Evolutionary conservation across 2,329 filamentous ascomycete species (phyloP), one percentile per base, ranked within the genome.

Genomic region (Fusarium subtropicale): DNA sequence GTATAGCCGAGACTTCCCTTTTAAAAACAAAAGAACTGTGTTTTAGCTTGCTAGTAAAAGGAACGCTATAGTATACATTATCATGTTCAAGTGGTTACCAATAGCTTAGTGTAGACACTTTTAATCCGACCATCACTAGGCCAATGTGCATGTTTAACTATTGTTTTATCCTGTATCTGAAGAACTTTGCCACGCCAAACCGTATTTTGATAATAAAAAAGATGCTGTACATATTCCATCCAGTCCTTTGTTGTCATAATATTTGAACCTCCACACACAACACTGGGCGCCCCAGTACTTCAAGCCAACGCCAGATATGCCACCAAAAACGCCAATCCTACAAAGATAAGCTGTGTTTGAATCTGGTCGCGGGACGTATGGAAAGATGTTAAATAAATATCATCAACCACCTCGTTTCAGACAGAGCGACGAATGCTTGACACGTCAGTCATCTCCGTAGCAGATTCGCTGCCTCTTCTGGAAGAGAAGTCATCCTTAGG

Each of bases 391-490:
- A 46, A 54, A 7, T 3, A 34, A 18, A 46, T 11, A n/a, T 9
- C 3, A 12, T 9, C 3, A n/a, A 12, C 18, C 22, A 15, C 15
- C 2, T 4, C 9, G 9, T 26, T 11, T 56, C 67, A 76, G 31
- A 64, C 70, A 18, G 66, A 63, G 36, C 71, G 71, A 26, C 58
- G 63, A 26, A 63, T 48, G 54, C 71, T 76, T 7, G 67, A 53
- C 22, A 78, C 65, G 3, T 77, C 75, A 28, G 76, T 78, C 70
- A 81, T 73, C 57, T 81, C 80, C 5, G 77, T 80, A 18, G 72
- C 79, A 10, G 78, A 80, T 59, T 81, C 79, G 54, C 79, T 81
- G n/a, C 75, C 76, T 60, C 78, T 73, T 31, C 75, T 71, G 39
- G 75, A 78, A 8, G 70, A 68, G 31, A 68, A 60, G 18, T 74